A percentile compares a stretch with the other conserved stretches of the same genome.
Evolutionary conservation across 2,329 filamentous ascomycete species (phyloP).

Genomic region (Didymella pomorum): DNA sequence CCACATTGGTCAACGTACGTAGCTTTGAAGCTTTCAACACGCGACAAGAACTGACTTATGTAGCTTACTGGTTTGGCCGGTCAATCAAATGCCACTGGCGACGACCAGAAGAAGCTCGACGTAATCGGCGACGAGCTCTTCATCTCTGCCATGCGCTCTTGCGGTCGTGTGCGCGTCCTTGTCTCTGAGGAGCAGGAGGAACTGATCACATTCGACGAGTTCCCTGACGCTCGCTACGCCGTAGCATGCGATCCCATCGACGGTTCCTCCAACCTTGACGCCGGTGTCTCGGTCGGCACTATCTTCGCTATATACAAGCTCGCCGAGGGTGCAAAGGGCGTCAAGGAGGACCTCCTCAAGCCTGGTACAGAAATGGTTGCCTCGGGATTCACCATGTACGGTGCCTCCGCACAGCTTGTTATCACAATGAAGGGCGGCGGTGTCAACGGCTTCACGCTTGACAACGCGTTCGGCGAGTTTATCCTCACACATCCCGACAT

Average conservation of each 20-base stretch:
- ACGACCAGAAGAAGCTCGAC: constrained; percentile 99
- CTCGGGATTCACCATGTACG: constrained; percentile 99
- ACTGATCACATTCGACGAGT: constrained; percentile 82
- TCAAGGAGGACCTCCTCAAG: constrained; percentile 84
- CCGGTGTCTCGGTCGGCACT: constrained; percentile 95
- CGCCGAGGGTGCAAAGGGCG: constrained; percentile 75
- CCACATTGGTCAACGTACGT: constrained; percentile 81
- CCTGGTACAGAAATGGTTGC: constrained; percentile 92
- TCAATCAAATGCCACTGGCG: constrained; percentile 92
- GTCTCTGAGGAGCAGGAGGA: constrained; percentile 99
- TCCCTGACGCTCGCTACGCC: constrained; percentile 81
- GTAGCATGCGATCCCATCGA: constrained; percentile 98
- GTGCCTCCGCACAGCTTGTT: constrained; percentile 93
- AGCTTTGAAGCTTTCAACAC: background rate
- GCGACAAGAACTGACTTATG: constrained; percentile 24
- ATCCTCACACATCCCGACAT: constrained; percentile 97
- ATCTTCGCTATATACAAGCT: constrained; percentile 97
- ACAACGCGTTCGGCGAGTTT: constrained; percentile 96
- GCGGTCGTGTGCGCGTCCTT: constrained; percentile 85
- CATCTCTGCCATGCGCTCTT: constrained; percentile 92
- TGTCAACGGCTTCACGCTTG: constrained; percentile 98
- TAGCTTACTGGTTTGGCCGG: constrained; percentile 89
- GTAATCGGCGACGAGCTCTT: constrained; percentile 99
- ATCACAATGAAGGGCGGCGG: constrained; percentile 92
- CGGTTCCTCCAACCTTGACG: constrained; percentile 95